Percentiles rank a stretch among this genome's conserved stretches.
Conservation (phyloP, 805 yeast species). For the Candida railenensis region DNA sequence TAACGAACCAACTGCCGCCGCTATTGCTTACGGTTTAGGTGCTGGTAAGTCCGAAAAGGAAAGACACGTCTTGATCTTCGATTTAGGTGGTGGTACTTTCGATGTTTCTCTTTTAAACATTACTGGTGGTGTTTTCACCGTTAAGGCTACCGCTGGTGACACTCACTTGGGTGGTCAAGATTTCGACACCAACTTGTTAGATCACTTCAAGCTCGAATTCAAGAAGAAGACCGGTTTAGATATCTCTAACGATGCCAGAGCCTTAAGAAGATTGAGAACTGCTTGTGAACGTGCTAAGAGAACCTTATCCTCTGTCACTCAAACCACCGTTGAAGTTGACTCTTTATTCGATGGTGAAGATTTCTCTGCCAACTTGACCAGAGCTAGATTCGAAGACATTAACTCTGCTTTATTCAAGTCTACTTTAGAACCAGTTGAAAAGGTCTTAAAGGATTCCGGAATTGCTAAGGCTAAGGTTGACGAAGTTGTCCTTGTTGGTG, state of each 20-base stretch:
- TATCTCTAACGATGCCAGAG: constrained; percentile 47
- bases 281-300: constrained; percentile 55
- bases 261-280: constrained; percentile 51
- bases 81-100: constrained; percentile 97
- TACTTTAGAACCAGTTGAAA: constrained; percentile 50
- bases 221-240: constrained; percentile 47
- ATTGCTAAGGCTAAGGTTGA: constrained; percentile 40
- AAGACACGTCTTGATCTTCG: constrained; percentile 82
- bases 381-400: constrained; percentile 52
- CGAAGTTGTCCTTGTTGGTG: constrained; percentile 51
- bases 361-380: constrained; percentile 48
- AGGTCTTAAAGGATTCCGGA: constrained; percentile 48
- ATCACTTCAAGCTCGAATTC: constrained; percentile 46
- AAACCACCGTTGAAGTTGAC: constrained; percentile 50
- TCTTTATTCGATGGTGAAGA: constrained; percentile 51
- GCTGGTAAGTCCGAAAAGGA: constrained; percentile 54
- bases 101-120: constrained; percentile 91
- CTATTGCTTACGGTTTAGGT: constrained; percentile 96
- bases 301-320: constrained; percentile 49
- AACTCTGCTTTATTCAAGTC: constrained; percentile 51
- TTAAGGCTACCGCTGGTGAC: constrained; percentile 79
- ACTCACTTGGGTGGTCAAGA: constrained; percentile 54
- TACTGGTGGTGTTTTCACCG: constrained; percentile 96
- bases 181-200: constrained; percentile 51
- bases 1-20: constrained; percentile 82